These are phyloP conservation scores for Colletotrichum sojae DNA, from an alignment of 2,329 filamentous ascomycete species.

Conservation along the genomic window DNA sequence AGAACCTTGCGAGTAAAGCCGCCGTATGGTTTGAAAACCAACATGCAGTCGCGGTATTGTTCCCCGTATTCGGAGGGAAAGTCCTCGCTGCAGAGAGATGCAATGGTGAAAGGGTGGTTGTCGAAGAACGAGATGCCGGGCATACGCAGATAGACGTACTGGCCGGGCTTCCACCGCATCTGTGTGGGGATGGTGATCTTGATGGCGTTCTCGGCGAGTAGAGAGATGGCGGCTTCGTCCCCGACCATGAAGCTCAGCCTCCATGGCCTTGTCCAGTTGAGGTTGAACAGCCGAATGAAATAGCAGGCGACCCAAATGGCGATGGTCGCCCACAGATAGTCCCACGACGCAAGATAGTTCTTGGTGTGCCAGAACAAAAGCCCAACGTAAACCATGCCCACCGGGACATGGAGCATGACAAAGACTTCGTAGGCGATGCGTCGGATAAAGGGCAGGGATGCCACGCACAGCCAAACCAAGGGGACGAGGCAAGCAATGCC, in stretches of 20 bases:
- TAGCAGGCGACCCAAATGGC: conserved; percentile 86
- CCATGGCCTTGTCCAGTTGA: conserved; percentile 91
- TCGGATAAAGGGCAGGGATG: conserved; percentile 85
- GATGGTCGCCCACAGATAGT: conserved; percentile 86
- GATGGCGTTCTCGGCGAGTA: conserved; percentile 94
- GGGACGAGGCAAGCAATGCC: conserved; percentile 87
- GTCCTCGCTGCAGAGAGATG: conserved; percentile 92
- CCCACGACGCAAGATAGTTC: conserved; percentile 92
- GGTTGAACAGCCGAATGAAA: conserved; percentile 80
- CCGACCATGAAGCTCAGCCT: conserved; percentile 86
- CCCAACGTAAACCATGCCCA: conserved; percentile 83
- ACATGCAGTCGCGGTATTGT: conserved; percentile 86
- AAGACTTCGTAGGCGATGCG: conserved; percentile 89
- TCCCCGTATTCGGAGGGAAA: conserved; percentile 94
- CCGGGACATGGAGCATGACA: conserved; percentile 84
- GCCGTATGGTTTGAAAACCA: conserved; percentile 92
- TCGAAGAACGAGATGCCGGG: conserved; percentile 91
- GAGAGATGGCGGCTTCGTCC: conserved; percentile 89
- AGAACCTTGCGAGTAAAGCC: conserved; percentile 91
- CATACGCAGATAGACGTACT: conserved; percentile 96
- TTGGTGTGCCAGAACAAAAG: conserved; percentile 97
- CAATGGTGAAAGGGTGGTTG: conserved; percentile 96
- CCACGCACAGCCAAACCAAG: conserved; percentile 85
- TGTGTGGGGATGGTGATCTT: conserved; percentile 96
- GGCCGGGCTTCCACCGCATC: conserved; percentile 92